Percentiles rank a stretch among this genome's conserved stretches.
Conservation (phyloP, 2,329 filamentous ascomycete genomes). For the Lachnellula cervina region DNA sequence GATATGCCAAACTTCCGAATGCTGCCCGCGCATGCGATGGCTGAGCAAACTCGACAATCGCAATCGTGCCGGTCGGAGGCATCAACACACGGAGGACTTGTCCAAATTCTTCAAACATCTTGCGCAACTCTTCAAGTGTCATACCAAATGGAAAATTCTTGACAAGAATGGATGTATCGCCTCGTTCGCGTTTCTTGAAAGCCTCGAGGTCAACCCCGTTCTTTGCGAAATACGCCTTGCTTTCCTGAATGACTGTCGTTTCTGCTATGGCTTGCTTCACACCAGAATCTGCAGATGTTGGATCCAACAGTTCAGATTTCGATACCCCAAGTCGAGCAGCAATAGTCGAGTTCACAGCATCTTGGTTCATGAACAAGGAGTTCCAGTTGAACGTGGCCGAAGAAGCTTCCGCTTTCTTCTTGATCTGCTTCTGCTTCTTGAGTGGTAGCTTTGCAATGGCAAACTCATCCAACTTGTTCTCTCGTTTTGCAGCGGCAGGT, state of each 20-base stretch:
- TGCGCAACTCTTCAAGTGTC: slow-evolving; percentile 48
- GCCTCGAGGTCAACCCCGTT: slow-evolving; percentile 90
- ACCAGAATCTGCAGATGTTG: slow-evolving; percentile 89
- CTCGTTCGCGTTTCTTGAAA: slow-evolving; percentile 79
- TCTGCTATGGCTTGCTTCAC: slow-evolving; percentile 97
- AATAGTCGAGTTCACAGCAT: slow-evolving; percentile 88
- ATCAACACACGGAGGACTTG: slow-evolving; percentile 78
- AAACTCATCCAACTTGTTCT: slow-evolving; percentile 79
- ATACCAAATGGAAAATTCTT: slow-evolving; percentile 84
- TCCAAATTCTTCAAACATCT: slow-evolving; percentile 59
- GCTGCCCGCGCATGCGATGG: slow-evolving; percentile 75
- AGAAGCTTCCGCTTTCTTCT: slow-evolving; percentile 74
- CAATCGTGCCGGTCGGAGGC: slow-evolving; percentile 88
- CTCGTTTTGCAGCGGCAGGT: slow-evolving; percentile 75
- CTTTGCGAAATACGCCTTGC: slow-evolving; percentile 81
- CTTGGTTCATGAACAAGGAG: slow-evolving; percentile 97
- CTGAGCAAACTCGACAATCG: slow-evolving; percentile 83
- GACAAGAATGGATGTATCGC: slow-evolving; percentile 81
- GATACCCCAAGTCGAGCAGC: slow-evolving; percentile 81
- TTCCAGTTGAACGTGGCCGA: slow-evolving; percentile 92
- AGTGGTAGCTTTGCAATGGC: slow-evolving; percentile 85
- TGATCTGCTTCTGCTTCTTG: slow-evolving; percentile 90
- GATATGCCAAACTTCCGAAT: slow-evolving; percentile 80
- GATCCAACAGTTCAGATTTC: slow-evolving; percentile 88
- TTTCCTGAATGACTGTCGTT: slow-evolving; percentile 93